These are phyloP conservation scores for Chalaropsis ovoidea DNA, from an alignment of 2,329 filamentous ascomycete genomes.

Conservation along the genomic window DNA sequence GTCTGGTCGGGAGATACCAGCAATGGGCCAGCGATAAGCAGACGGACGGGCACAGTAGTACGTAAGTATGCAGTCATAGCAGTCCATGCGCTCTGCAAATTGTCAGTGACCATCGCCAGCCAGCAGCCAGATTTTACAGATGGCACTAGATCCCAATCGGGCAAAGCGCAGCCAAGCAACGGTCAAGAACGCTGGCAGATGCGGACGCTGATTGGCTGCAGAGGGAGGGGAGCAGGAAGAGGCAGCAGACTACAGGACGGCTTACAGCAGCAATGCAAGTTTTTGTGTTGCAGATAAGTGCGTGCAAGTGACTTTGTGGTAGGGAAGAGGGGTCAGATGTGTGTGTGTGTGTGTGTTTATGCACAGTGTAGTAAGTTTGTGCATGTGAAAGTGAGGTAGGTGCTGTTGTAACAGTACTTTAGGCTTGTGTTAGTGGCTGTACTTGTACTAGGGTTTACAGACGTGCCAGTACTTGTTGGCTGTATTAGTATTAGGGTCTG, in stretches of 20 bases:
- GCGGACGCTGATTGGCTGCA: not conserved
- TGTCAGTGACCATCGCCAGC: too few species aligned
- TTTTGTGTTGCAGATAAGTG: not conserved
- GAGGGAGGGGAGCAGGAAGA: not conserved
- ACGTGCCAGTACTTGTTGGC: too few species aligned
- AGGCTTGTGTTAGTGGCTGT: too few species aligned
- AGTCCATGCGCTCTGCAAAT: too few species aligned
- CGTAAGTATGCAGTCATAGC: too few species aligned
- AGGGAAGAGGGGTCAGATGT: not conserved
- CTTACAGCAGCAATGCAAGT: not conserved
- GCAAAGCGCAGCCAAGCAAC: not conserved
- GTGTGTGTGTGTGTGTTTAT: not conserved
- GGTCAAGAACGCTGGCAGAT: not conserved
- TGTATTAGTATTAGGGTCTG: too few species aligned
- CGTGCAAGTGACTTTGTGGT: not conserved
- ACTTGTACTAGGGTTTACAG: too few species aligned
- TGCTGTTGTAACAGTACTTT: too few species aligned
- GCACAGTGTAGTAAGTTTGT: not conserved
- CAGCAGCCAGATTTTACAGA: not conserved
- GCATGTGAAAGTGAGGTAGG: not conserved
- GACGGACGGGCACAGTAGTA: too few species aligned
- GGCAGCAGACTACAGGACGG: not conserved
- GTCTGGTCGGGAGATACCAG: too few species aligned
- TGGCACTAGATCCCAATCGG: constrained; percentile 10
- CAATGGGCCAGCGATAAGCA: too few species aligned